Percentiles rank a stretch among this genome's conserved stretches.
phyloP scores from a whole-genome alignment of 1,284 basidiomycete genomes.

The Cutaneotrichosporon cavernicola region DNA sequence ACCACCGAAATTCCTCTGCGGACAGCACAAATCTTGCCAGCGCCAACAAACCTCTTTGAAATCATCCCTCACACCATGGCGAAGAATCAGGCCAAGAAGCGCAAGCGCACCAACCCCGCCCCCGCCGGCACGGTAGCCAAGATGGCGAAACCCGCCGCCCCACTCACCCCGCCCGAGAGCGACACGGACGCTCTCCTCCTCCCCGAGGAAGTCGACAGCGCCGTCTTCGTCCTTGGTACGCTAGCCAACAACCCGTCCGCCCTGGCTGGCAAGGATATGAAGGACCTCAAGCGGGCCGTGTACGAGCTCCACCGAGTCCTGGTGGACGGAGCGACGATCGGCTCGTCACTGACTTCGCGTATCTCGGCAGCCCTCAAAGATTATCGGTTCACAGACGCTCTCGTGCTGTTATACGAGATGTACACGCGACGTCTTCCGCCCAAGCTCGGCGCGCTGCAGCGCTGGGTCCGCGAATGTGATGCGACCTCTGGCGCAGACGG shows the following conservation, averaged over 20 bases:
- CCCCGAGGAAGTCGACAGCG: constrained; percentile 45
- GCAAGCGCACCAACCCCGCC: constrained; percentile 24
- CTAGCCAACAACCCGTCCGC: constrained; percentile 44
- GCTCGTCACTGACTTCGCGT: constrained; percentile 55
- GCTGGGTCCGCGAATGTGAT: constrained; percentile 63
- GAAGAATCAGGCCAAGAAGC: constrained; percentile 23
- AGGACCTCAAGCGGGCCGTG: constrained; percentile 48
- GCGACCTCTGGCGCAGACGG: constrained; percentile 54
- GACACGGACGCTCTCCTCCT: constrained; percentile 32
- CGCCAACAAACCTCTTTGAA: not conserved
- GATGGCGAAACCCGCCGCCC: constrained; percentile 11
- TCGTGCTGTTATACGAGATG: constrained; percentile 60
- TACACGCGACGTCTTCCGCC: constrained; percentile 57
- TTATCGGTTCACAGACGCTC: constrained; percentile 55
- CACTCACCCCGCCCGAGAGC: constrained; percentile 13
- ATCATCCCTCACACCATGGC: constrained; percentile 22
- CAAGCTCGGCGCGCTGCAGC: constrained; percentile 61
- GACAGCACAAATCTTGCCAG: not conserved
- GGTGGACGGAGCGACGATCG: constrained; percentile 46
- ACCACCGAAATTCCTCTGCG: not conserved
- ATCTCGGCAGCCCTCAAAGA: constrained; percentile 57
- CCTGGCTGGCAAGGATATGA: constrained; percentile 41
- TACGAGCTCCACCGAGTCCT: constrained; percentile 48
- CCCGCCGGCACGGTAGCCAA: constrained; percentile 1
- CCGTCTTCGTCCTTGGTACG: constrained; percentile 43